Base-by-base conservation (phyloP, 495 filamentous ascomycete species). In the Cenococcum geophilum region DNA sequence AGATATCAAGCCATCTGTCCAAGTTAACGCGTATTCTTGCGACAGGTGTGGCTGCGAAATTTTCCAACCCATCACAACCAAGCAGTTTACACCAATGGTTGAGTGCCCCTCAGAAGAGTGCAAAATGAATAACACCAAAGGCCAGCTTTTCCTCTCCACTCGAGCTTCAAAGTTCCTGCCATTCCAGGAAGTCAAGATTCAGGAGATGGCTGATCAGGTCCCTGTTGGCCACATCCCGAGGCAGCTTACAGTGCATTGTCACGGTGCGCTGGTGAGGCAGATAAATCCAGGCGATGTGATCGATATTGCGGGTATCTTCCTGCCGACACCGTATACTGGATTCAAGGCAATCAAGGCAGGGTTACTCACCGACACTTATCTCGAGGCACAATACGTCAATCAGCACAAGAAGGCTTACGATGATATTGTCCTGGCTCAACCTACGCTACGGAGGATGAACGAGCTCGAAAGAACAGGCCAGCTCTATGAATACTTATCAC, bases 361-460 rank as follows among this genome's bases (percentile, higher is more conserved):
- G 56, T 83, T 98, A 1, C 74, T 98, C 55, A 98, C 93, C 27
- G 93, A 98, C 69, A 98, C 93, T 11, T 98, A 96, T 75, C 78
- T 98, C 14, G 95, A 98, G 76, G 91, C 91, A 4, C 93, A 97
- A 71, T 80, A 93, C 73, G 83, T 97, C 48, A 84, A 82, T 18
- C 95, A 97, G 72, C 93, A 98, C 79, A 98, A 97, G 78, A 95
- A 96, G 72, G 89, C 92, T 18, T 98, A 98, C 76, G 86, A 95
- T 55, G 86, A 93, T 62, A 84, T 92, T 73, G 79, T 86, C 47
- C 80, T 89, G 68, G 91, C 96, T 64, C 82, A 83, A 45, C 78
- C 82, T 54, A 87, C 92, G 6, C 75, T 90, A 55, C 82, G 83
- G 58, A 86, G 91, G 60, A 95, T 98, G 70, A 85, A 87, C 50